phyloP scores from a whole-genome alignment of 1,284 basidiomycete genomes.

The Ceratobasidium theobromae region DNA sequence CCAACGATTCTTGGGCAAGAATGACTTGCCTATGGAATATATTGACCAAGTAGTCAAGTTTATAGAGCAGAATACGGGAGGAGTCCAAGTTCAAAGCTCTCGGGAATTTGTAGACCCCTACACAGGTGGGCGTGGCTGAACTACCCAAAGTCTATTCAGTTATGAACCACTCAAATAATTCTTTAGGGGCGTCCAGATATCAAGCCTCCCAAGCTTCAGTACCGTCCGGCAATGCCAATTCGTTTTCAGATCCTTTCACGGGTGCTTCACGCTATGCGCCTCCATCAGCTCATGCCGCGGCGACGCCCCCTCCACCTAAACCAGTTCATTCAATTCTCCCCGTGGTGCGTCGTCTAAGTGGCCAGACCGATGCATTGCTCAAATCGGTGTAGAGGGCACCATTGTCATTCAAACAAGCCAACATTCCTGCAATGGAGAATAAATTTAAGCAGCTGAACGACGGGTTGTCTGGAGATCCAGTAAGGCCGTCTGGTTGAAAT shows the following conservation, averaged over 20 bases:
- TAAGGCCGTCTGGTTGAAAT: conserved; percentile 45
- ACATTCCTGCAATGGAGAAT: conserved; percentile 79
- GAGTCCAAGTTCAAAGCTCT: conserved; percentile 47
- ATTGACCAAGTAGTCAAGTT: conserved; percentile 91
- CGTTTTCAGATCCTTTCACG: conserved; percentile 46
- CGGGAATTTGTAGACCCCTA: conserved; percentile 85
- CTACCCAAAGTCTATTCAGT: neutral
- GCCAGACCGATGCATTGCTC: conserved; percentile 6
- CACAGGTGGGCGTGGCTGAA: conserved; percentile 59
- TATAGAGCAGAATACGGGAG: conserved; percentile 89
- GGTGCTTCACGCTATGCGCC: conserved; percentile 44
- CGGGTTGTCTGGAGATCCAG: conserved; percentile 49
- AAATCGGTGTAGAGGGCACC: conserved; percentile 50
- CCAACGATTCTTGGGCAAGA: conserved; percentile 80
- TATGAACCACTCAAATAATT: conserved; percentile 19
- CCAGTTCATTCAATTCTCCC: conserved; percentile 53
- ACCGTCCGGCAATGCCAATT: conserved; percentile 40
- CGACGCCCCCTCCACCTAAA: conserved; percentile 39
- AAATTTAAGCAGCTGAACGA: conserved; percentile 85
- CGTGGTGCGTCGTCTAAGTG: conserved; percentile 50
- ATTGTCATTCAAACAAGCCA: conserved; percentile 83
- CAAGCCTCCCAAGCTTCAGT: conserved; percentile 46
- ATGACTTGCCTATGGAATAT: conserved; percentile 83
- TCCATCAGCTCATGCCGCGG: conserved; percentile 39
- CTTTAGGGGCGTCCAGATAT: conserved; percentile 61